Evolutionary conservation across 129 eudicot genomes (phyloP).

Genomic region (Glebionis coronaria): DNA sequence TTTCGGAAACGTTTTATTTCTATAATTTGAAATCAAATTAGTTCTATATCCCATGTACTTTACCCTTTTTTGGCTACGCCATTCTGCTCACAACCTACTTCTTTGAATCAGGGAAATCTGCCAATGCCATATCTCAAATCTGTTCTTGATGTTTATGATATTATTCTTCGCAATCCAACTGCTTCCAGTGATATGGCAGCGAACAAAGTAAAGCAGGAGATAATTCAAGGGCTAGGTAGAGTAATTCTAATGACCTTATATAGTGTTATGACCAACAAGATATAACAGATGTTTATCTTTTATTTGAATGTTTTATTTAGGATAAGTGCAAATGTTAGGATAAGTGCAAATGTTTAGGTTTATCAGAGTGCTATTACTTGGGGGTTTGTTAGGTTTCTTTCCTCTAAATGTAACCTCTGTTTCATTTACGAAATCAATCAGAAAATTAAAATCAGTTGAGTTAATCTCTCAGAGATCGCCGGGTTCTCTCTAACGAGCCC

Average conservation of each 20-base stretch:
- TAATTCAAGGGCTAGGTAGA: slow-evolving; percentile 87
- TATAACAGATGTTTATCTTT: too few species aligned
- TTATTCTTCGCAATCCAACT: slow-evolving; percentile 57
- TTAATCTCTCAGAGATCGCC: too few species aligned
- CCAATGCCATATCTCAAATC: slow-evolving; percentile 80
- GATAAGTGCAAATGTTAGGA: too few species aligned
- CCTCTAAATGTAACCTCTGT: too few species aligned
- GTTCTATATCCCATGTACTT: neutral
- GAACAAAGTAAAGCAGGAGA: slow-evolving; percentile 92
- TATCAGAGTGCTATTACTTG: too few species aligned
- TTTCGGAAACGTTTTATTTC: neutral
- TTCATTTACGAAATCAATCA: too few species aligned
- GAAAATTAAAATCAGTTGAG: too few species aligned
- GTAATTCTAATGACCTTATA: slow-evolving; percentile 15
- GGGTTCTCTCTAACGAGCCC: too few species aligned
- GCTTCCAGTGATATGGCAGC: slow-evolving; percentile 49
- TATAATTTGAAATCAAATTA: neutral
- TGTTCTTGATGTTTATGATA: slow-evolving; percentile 82
- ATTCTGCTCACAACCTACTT: neutral
- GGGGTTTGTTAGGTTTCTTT: too few species aligned
- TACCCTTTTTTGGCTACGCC: neutral
- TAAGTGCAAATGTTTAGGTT: too few species aligned
- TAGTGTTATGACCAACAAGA: too few species aligned
- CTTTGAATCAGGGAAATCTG: slow-evolving; percentile 79
- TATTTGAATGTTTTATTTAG: too few species aligned